These are phyloP conservation scores for Solanum paucissectum DNA, from an alignment of 257 asterid species.

Conservation along the genomic window DNA sequence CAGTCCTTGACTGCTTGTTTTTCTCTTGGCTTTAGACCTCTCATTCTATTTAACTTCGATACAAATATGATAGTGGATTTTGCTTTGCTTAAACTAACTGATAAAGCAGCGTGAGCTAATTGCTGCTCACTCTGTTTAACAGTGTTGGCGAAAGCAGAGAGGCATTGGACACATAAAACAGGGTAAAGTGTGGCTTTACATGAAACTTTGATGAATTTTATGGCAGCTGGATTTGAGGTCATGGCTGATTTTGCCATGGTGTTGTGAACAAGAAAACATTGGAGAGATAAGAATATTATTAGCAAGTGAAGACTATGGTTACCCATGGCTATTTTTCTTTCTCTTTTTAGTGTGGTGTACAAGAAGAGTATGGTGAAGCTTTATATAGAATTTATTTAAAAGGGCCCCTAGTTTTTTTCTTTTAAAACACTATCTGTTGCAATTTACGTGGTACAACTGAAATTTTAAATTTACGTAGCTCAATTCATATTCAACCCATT, in stretches of 20 bases:
- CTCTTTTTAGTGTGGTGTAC: neutral
- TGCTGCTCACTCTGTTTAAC: conserved; percentile 30
- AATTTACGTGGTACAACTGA: too few relatives aligned
- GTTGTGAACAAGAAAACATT: neutral
- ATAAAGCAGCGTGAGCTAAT: conserved; percentile 44
- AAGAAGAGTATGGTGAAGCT: neutral
- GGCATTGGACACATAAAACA: conserved; percentile 36
- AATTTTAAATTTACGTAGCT: too few relatives aligned
- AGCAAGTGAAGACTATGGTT: conserved; percentile 14
- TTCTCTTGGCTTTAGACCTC: conserved; percentile 29
- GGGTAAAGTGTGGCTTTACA: conserved; percentile 57
- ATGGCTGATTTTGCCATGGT: neutral
- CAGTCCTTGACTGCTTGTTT: conserved; percentile 48
- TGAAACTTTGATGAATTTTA: conserved; percentile 34
- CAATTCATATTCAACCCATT: accelerated
- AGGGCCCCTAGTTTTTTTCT: neutral
- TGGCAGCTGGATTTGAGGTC: conserved; percentile 6
- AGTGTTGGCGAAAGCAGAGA: conserved; percentile 34
- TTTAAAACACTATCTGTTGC: too few relatives aligned
- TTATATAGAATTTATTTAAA: conserved; percentile 10
- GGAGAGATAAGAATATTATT: conserved; percentile 16
- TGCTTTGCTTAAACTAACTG: conserved; percentile 38
- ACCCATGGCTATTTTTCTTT: conserved; percentile 4
- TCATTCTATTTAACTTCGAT: conserved; percentile 15
- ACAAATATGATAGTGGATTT: conserved; percentile 25